A percentile compares a stretch with the other conserved stretches of the same genome.
Evolutionary conservation across 495 filamentous ascomycete genomes (phyloP).

Genomic region (Evansstolkia leycettana): DNA sequence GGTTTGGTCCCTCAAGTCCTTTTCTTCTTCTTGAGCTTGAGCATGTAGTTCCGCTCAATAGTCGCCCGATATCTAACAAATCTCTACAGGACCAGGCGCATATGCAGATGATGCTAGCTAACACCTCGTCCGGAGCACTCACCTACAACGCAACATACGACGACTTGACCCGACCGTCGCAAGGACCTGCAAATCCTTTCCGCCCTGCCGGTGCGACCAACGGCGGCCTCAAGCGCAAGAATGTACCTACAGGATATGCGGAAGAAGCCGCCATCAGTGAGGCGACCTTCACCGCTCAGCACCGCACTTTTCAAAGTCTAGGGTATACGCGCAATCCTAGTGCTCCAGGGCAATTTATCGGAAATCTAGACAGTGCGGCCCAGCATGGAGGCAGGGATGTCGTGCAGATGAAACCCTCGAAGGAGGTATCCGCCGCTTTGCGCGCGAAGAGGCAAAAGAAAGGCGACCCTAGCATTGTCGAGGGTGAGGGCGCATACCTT

Average conservation of each 20-base stretch:
- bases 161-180: constrained; percentile 52
- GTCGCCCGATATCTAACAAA: constrained; percentile 25
- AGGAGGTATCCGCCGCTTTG: constrained; percentile 53
- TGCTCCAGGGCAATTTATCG: constrained; percentile 37
- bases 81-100: constrained; percentile 40
- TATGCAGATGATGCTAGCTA: constrained; percentile 44
- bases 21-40: background rate
- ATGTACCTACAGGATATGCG: constrained; percentile 81
- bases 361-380: constrained; percentile 37
- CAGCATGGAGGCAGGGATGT: constrained; percentile 42
- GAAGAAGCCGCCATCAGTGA: constrained; percentile 84
- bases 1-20: constrained; percentile 39
- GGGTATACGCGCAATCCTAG: constrained; percentile 48
- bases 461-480: constrained; percentile 69
- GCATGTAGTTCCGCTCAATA: background rate
- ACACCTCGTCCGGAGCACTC: constrained; percentile 38
- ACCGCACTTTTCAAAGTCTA: constrained; percentile 58
- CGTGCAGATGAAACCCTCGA: constrained; percentile 48
- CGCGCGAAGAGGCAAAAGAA: constrained; percentile 65
- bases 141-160: constrained; percentile 57
- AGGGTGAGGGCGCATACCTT: constrained; percentile 76
- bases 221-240: constrained; percentile 66
- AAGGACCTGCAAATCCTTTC: constrained; percentile 76
- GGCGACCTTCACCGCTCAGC: constrained; percentile 72
- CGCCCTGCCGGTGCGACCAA: constrained; percentile 43